Base-by-base conservation (phyloP, 768 basidiomycete species). In the Epithele typhae region DNA sequence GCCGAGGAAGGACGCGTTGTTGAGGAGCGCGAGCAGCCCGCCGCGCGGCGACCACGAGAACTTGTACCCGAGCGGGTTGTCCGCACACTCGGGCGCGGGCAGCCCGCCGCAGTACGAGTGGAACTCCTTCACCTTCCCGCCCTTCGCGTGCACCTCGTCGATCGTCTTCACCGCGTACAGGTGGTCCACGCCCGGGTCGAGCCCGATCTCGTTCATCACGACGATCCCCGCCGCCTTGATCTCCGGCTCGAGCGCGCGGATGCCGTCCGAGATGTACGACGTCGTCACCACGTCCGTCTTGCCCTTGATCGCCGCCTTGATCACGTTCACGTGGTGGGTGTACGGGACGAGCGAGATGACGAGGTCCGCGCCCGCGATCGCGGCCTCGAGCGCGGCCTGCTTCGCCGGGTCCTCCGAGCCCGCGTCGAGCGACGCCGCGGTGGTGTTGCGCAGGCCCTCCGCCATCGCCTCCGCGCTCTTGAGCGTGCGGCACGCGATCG, bases 31-130 rank as follows among this genome's bases (percentile, higher is more conserved):
- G 56, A 97, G 86, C 45, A 99, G 84, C 36, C 94, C 93, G 42
- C 94, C 95, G 18, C 92, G 87, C 7, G 93, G 89, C 6, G 92
- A 95, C 96, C 96, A 98, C 30, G 92, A 96, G 73, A 99, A 97
- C 67, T 97, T 97, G 82, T 97, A 99, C 10, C 95, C 95, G 46
- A 98, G 84, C 2, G 96, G 93, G 72, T 98, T 99, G 60, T 84
- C 82, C 4, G 92, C 81, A 61, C 86, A 86, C 58, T 91, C 85
- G 6, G 92, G 90, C 0, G 93, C 91, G 39, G 94, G 93, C 39
- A 97, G 86, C 48, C 95, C 95, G 62, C 94, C 93, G 54, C 95
- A 98, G 78, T 92, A 96, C 0, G 90, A 93, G 45, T 87, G 69
- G 79, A 98, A 98, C 55, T 87, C 72, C 62, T 89, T 93, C 68